Conservation (phyloP, 345 rosid species). For the Erucastrum elatum region DNA sequence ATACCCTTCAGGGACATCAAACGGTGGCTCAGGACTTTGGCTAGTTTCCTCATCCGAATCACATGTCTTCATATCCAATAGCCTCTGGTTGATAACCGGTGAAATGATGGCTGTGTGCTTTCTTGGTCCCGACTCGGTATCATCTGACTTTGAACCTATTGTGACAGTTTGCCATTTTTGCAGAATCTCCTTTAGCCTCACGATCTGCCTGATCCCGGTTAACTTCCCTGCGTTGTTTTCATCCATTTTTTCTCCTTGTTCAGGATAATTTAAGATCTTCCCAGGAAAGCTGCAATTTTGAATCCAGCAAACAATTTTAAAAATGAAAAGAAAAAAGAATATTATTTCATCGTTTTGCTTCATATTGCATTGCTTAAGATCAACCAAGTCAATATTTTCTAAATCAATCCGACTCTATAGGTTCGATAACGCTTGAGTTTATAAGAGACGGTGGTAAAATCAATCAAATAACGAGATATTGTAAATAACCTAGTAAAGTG, state of each 20-base stretch:
- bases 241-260: conserved; percentile 53
- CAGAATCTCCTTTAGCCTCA: conserved; percentile 75
- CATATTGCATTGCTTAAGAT: background rate
- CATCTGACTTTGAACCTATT: conserved; percentile 44
- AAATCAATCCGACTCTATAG: background rate
- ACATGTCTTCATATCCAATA: conserved; percentile 44
- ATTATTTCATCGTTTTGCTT: background rate
- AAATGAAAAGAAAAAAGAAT: background rate
- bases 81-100: conserved; percentile 49
- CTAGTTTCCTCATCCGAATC: conserved; percentile 87
- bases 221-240: conserved; percentile 56
- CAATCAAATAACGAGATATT: background rate
- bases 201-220: conserved; percentile 79
- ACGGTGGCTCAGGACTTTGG: conserved; percentile 65
- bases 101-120: conserved; percentile 45
- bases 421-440: background rate
- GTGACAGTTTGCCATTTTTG: conserved; percentile 86
- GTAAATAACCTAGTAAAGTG: background rate
- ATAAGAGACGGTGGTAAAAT: background rate
- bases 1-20: conserved; percentile 83
- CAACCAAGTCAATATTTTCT: background rate
- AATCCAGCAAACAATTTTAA: background rate
- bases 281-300: conserved; percentile 20
- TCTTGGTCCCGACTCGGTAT: conserved; percentile 18
- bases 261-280: conserved; percentile 44